Base-by-base conservation (phyloP, 2,329 filamentous ascomycete species). In the Cryphonectria parasitica region DNA sequence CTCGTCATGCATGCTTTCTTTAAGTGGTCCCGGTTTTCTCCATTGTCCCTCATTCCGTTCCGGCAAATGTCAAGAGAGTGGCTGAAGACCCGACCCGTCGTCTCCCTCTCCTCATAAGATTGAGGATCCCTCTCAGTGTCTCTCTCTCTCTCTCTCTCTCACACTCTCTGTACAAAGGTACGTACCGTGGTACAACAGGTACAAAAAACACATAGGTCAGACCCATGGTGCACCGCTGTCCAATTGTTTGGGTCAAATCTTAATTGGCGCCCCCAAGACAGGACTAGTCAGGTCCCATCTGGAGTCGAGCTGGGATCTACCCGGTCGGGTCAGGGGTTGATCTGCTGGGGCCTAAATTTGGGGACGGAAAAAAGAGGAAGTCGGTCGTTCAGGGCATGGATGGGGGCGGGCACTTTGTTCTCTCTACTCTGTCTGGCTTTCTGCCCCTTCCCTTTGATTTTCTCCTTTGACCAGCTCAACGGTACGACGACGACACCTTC, bases 181-280 rank as follows among this genome's bases (percentile, higher is more conserved):
- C 45, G 45, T 49, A 49, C 45, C 31, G 60, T 34, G 8, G 31
- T 34, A 34, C 60, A 25, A 13, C 61, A 61, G 6, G 31, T 10
- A 28, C 7, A 15, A 19, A 60, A n/a, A n/a, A 6, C 4, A 1
- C 36, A 63, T 3, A 63, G 60, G 62, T 64, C 34, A 64, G 41
- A 52, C 52, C n/a, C 63, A 34, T 34, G 39, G 63, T 34, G 41
- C 28, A 28, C 28, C 63, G 28, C 31, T 31, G 41, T 45, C 63
- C 63, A 64, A 64, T 64, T 45, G 41, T 52, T 49, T 64, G 63
- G 63, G 63, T 64, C 63, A 64, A 64, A 64, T 64, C 63, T 64
- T 64, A 64, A 49, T 64, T 64, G 63, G 63, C 41, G 63, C 41
- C 36, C 63, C 63, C 41, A 64, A 64, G 41, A 34, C 25, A n/a